Conservation (phyloP, 75 land plant species). For the Pinus albicaulis region DNA sequence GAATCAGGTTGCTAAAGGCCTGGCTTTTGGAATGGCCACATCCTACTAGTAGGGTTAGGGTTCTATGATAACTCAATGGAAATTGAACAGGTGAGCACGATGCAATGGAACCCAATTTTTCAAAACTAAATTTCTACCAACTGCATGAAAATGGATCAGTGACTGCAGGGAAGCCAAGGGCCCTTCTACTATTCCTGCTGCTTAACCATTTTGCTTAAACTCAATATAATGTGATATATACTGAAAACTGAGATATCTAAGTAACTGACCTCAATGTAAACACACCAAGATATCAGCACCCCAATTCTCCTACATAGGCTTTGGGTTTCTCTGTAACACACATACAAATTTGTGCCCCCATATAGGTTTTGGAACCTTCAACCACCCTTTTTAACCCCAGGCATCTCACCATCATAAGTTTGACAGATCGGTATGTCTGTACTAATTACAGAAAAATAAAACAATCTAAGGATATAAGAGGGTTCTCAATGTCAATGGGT, state of each 20-base stretch:
- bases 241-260: background rate
- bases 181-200: background rate
- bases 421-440: background rate
- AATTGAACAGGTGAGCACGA: background rate
- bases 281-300: background rate
- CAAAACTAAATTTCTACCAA: background rate
- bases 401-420: background rate
- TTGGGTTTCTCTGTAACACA: background rate
- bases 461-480: constrained; percentile 9
- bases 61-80: background rate
- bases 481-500: constrained; percentile 6
- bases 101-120: background rate
- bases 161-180: background rate
- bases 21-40: background rate
- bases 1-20: background rate
- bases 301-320: background rate
- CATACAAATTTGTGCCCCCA: background rate
- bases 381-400: background rate
- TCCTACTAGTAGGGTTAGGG: background rate
- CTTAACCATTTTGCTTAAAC: background rate
- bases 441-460: constrained; percentile 8
- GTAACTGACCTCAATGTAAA: background rate
- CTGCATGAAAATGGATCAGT: background rate
- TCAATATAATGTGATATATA: background rate
- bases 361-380: background rate